Conservation (phyloP, 768 basidiomycete genomes). For the Agaricus subrufescens region DNA sequence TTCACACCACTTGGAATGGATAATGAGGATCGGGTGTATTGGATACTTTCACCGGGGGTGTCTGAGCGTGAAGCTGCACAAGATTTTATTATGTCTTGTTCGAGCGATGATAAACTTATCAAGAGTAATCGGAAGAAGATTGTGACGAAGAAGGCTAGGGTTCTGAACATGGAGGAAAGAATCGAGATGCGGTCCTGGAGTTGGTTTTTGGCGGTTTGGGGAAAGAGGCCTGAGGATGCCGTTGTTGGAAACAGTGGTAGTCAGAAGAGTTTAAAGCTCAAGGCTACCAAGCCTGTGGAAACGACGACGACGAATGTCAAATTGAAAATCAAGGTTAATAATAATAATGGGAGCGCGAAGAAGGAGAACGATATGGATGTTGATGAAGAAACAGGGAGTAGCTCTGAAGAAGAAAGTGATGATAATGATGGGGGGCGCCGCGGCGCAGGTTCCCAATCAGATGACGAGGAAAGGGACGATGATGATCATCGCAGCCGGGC, state of each 20-base stretch:
- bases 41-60: conserved; percentile 56
- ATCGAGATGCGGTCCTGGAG: conserved; percentile 55
- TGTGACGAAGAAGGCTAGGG: conserved; percentile 21
- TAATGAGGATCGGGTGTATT: conserved; percentile 61
- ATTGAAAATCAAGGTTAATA: background rate
- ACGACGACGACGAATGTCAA: conserved; percentile 36
- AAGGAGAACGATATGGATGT: background rate
- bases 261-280: conserved; percentile 8
- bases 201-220: conserved; percentile 78
- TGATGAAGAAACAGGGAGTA: background rate
- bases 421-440: background rate
- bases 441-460: background rate
- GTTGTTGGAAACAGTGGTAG: background rate
- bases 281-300: conserved; percentile 25
- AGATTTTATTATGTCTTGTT: conserved; percentile 27
- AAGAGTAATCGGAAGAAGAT: conserved; percentile 26
- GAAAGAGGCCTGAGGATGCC: conserved; percentile 37
- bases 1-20: conserved; percentile 66
- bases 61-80: conserved; percentile 50
- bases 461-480: background rate
- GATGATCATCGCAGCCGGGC: background rate
- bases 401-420: conserved; percentile 14
- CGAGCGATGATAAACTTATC: conserved; percentile 28
- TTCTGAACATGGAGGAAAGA: conserved; percentile 40
- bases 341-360: background rate